These are phyloP conservation scores for Discostella pseudostelligera DNA, from an alignment of 108 stramenopile species.

Conservation along the genomic window DNA sequence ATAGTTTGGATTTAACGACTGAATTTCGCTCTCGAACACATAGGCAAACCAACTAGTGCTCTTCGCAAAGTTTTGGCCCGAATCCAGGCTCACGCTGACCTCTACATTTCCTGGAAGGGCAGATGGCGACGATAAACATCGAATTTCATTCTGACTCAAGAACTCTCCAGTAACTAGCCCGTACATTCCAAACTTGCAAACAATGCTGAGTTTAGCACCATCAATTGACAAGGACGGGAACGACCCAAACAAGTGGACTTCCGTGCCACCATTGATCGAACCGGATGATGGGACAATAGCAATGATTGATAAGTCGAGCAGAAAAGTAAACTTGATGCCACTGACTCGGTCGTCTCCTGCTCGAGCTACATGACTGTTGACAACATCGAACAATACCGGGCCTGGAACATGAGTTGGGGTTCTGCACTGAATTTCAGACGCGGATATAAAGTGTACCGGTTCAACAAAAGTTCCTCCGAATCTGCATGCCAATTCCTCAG, in stretches of 20 bases:
- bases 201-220: not conserved
- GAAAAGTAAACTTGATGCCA: constrained; percentile 21
- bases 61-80: constrained; percentile 20
- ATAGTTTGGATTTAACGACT: constrained; percentile 24
- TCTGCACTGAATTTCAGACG: constrained; percentile 30
- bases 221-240: constrained; percentile 10
- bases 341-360: not conserved
- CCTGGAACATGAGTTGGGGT: constrained; percentile 32
- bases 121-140: constrained; percentile 26
- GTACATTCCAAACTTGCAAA: constrained; percentile 35
- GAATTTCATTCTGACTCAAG: constrained; percentile 26
- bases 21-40: constrained; percentile 27
- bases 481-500: constrained; percentile 49
- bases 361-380: constrained; percentile 12
- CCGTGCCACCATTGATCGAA: constrained; percentile 33
- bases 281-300: constrained; percentile 32
- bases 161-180: constrained; percentile 22
- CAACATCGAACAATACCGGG: constrained; percentile 19
- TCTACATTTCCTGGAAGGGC: constrained; percentile 20
- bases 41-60: constrained; percentile 40
- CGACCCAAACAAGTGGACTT: constrained; percentile 27
- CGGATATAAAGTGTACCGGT: constrained; percentile 22
- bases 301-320: constrained; percentile 21
- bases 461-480: constrained; percentile 42
- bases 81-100: constrained; percentile 30